Evolutionary conservation across 2,329 filamentous ascomycete species (phyloP).

Genomic region (Xylariaceae sp.): DNA sequence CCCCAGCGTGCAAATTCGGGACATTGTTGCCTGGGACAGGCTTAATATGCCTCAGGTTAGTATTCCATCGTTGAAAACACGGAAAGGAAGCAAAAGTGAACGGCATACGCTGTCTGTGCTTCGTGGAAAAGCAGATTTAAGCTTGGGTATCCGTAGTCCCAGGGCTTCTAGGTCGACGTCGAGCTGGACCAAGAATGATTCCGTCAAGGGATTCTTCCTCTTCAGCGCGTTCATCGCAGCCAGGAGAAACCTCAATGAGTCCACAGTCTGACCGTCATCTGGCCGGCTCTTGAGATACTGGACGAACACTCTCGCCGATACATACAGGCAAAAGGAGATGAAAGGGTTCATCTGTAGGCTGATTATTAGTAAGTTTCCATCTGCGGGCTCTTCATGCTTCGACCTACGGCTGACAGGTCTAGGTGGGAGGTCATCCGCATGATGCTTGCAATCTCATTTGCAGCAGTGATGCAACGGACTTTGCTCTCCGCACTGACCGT

Average conservation of each 20-base stretch:
- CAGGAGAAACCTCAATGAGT: conserved; percentile 84
- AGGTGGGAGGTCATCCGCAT: conserved; percentile 94
- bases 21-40: conserved; percentile 21
- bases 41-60: conserved; percentile 25
- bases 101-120: conserved; percentile 46
- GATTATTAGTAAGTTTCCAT: neutral
- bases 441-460: conserved; percentile 87
- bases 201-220: conserved; percentile 80
- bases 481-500: conserved; percentile 86
- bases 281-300: conserved; percentile 95
- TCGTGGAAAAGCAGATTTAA: conserved; percentile 50
- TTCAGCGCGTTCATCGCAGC: conserved; percentile 88
- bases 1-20: neutral
- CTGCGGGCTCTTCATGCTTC: neutral
- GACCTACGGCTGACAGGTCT: conserved; percentile 74
- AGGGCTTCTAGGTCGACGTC: conserved; percentile 84
- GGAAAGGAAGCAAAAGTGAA: neutral
- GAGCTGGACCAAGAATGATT: conserved; percentile 89
- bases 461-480: conserved; percentile 84
- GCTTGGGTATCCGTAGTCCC: conserved; percentile 54
- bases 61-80: neutral
- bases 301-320: conserved; percentile 90
- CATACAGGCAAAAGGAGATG: conserved; percentile 90
- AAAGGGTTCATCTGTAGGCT: conserved; percentile 79
- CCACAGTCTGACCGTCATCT: conserved; percentile 69